Conservation (phyloP, 768 basidiomycete genomes). For the Tulasnella sp. region DNA sequence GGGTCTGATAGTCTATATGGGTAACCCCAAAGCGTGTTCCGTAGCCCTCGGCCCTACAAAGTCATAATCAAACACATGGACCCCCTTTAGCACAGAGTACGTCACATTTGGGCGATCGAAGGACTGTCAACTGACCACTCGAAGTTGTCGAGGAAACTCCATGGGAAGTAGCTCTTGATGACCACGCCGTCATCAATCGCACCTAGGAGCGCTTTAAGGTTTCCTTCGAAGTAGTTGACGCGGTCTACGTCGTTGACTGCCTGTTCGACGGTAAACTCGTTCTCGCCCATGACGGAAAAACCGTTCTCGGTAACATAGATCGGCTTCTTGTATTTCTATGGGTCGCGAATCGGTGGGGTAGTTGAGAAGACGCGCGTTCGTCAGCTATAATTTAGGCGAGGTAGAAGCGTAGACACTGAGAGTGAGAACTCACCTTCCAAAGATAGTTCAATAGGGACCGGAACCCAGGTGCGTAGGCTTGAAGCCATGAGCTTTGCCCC, state of each 20-base stretch:
- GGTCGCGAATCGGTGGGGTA: slow-evolving; percentile 5
- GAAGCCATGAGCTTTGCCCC: slow-evolving; percentile 54
- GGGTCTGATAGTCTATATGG: slow-evolving; percentile 60
- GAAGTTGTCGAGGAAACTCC: slow-evolving; percentile 66
- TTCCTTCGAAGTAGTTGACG: slow-evolving; percentile 54
- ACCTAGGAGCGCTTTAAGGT: slow-evolving; percentile 40
- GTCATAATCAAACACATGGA: not conserved
- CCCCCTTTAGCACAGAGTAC: not conserved
- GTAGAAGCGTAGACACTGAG: not conserved
- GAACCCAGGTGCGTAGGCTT: slow-evolving; percentile 61
- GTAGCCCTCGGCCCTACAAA: slow-evolving; percentile 49
- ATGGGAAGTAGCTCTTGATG: slow-evolving; percentile 51
- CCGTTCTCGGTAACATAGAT: slow-evolving; percentile 69
- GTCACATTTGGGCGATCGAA: slow-evolving; percentile 3
- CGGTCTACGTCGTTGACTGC: slow-evolving; percentile 50
- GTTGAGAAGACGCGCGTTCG: not conserved
- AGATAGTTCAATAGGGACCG: slow-evolving; percentile 59
- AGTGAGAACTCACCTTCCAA: slow-evolving; percentile 41
- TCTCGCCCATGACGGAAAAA: slow-evolving; percentile 57
- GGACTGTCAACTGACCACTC: slow-evolving; percentile 37
- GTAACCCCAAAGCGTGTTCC: slow-evolving; percentile 57
- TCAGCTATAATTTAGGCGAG: not conserved
- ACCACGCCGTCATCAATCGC: slow-evolving; percentile 60
- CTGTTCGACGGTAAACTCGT: slow-evolving; percentile 39
- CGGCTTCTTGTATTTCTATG: slow-evolving; percentile 37